Base-by-base conservation (phyloP, 108 stramenopile genomes). In the Asterionellopsis glacialis region DNA sequence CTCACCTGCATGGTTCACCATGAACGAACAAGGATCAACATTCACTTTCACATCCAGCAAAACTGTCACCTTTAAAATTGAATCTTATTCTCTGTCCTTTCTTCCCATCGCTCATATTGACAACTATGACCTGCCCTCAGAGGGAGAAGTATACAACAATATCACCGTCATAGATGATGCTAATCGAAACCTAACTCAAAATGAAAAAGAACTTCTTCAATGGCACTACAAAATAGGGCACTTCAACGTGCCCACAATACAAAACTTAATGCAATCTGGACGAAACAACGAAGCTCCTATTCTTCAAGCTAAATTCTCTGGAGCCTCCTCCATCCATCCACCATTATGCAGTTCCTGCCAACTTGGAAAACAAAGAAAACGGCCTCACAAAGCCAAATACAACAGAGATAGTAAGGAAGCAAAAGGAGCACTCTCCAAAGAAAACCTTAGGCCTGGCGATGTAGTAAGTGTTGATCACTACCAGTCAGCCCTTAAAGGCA, bases 381-480 rank as follows among this genome's bases (percentile, higher is more conserved):
- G 22, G 45, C n/a, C 47, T 14, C 7, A 9, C 9, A 9, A 9
- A 16, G 42, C 19, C 7, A 18, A 18, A 7, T 11, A n/a, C n/a
- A 9, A 25, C 24, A 23, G 18, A 16, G 21, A 15, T 7, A 28
- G 18, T 33, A 28, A 50, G 24, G 25, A 26, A 9, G 12, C 11
- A 6, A n/a, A 61, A 28, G 24, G 24, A 11, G 24, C 15, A 12
- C 48, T 61, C 24, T 25, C 50, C 19, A 9, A 63, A 1, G 57
- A 57, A 0, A 44, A 68, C 0, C 58, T 75, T 11, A 26, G 41
- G 18, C 74, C 80, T 44, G 75, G 75, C 10, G 55, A 75, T 16
- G 3, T 26, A 24, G 68, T 81, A 7, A 73, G 68, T 11, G 62
- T 73, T 38, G 80, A 81, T 47, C 72, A 69, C 6, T 76, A 60